A percentile compares a stretch with the other conserved stretches of the same genome.
These are phyloP conservation scores for Heracleum sosnowskyi DNA, from an alignment of 129 eudicot genomes.

Conservation along the genomic window DNA sequence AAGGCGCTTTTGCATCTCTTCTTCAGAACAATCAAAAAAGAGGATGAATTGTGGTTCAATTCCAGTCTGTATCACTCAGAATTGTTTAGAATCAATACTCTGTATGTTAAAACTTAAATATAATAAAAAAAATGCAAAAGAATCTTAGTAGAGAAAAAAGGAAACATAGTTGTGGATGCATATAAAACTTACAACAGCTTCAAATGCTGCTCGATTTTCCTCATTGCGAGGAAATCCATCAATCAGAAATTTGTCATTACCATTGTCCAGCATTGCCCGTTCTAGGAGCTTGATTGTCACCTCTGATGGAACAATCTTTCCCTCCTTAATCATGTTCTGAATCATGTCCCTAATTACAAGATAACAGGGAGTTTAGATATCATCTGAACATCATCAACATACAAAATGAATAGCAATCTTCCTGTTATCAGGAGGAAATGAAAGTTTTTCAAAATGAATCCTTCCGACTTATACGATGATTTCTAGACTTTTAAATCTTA, in stretches of 20 bases:
- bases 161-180: not conserved
- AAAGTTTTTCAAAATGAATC: not conserved
- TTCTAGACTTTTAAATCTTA: not conserved
- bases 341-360: conserved; percentile 68
- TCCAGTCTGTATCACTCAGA: conserved; percentile 56
- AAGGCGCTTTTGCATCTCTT: conserved; percentile 96
- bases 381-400: not conserved
- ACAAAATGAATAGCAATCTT: not conserved
- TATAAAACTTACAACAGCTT: conserved; percentile 58
- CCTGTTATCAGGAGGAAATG: not conserved
- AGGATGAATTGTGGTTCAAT: conserved; percentile 83
- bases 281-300: conserved; percentile 94
- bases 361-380: not conserved
- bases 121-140: not conserved
- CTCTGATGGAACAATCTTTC: conserved; percentile 94
- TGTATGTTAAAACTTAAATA: not conserved
- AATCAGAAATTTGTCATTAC: conserved; percentile 78
- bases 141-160: not conserved
- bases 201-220: conserved; percentile 95
- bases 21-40: conserved; percentile 86
- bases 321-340: conserved; percentile 95
- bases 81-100: not conserved
- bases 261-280: conserved; percentile 68
- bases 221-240: conserved; percentile 99
- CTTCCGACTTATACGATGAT: not conserved